Base-by-base conservation (phyloP, 257 asterid genomes). In the Solanum neorickii region DNA sequence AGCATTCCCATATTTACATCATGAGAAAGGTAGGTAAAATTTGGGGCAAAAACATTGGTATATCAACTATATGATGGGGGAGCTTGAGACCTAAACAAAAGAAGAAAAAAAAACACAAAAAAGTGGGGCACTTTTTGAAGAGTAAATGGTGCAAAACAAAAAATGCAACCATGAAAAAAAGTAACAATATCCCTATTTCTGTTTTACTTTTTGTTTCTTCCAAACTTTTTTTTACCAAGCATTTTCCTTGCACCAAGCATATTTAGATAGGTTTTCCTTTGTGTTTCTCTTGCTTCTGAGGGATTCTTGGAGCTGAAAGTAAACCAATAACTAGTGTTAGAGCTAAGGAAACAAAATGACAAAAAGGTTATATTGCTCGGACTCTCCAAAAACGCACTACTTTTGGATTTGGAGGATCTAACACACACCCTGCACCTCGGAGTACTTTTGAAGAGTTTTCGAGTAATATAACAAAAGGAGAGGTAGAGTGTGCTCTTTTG, bases 1-100 rank as follows among this genome's bases (percentile, higher is more conserved):
- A 44, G 76, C 91, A 91, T 87, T 90, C 91, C 89, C 92, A 91
- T 91, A 91, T 94, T 86, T 95, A 94, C 96, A 95, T 87, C 87
- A 88, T 85, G 88, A 78, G 89, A 89, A 90, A 29, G 87, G 84
- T 60, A 86, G 88, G 88, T 56, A 56, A n/a, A 56, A 78, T 83
- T 83, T 86, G 87, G 89, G 89, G 69, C 44, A 72, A 88, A 91
- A 88, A 83, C 69, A 76, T 9, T 56, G 41, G 83, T 76, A 89
- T 87, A 87, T 88, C 87, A 86, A 68, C 76, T 84, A 84, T 84
- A 84, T 68, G 78, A 62, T 33, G 66, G 87, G 87, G 62, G 87
- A 21, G 60, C 2, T 37, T 84, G 27, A 37, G 82, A 80, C 66
- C 90, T 87, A 75, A 20, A 52, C 46, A 73, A 52, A 47, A 47